Evolutionary conservation across 2,329 filamentous ascomycete genomes (phyloP).

Genomic region (Penicillium olsonii): DNA sequence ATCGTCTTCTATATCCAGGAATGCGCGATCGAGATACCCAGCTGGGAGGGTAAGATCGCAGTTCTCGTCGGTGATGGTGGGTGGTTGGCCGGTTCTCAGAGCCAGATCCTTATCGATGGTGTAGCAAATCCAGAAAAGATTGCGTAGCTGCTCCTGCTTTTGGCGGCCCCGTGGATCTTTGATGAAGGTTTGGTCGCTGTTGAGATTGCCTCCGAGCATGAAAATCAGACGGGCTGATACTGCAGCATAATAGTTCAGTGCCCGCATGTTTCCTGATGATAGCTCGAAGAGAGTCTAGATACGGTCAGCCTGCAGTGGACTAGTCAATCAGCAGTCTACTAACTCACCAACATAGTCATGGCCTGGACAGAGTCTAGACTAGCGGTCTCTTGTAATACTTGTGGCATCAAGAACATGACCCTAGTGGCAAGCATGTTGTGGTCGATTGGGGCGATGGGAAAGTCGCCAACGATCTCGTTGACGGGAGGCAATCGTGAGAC

Average conservation of each 20-base stretch:
- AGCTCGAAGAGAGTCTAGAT: slow-evolving; percentile 47
- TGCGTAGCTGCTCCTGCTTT: slow-evolving; percentile 33
- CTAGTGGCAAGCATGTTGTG: slow-evolving; percentile 44
- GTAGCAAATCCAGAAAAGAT: slow-evolving; percentile 59
- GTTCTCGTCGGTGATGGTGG: slow-evolving; percentile 52
- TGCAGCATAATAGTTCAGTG: slow-evolving; percentile 48
- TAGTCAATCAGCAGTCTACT: neutral
- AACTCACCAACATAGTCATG: slow-evolving; percentile 51
- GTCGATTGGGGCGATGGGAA: slow-evolving; percentile 33
- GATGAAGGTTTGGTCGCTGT: slow-evolving; percentile 17
- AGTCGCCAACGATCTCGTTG: neutral
- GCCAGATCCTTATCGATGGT: slow-evolving; percentile 59
- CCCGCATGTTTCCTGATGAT: slow-evolving; percentile 50
- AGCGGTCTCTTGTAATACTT: slow-evolving; percentile 45
- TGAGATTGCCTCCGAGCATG: slow-evolving; percentile 50
- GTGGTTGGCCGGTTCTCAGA: slow-evolving; percentile 56
- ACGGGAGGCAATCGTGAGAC: slow-evolving; percentile 28
- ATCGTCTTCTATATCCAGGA: slow-evolving; percentile 23
- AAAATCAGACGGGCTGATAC: slow-evolving; percentile 52
- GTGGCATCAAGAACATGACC: slow-evolving; percentile 46
- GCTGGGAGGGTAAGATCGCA: slow-evolving; percentile 56
- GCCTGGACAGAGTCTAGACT: slow-evolving; percentile 50
- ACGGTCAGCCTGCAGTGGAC: neutral
- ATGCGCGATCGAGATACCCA: slow-evolving; percentile 38
- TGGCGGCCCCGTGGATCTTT: slow-evolving; percentile 16